Percentiles rank a stretch among this genome's conserved stretches.
Evolutionary conservation across 1,139 yeast species (phyloP).

Genomic region (Taphrina communis): DNA sequence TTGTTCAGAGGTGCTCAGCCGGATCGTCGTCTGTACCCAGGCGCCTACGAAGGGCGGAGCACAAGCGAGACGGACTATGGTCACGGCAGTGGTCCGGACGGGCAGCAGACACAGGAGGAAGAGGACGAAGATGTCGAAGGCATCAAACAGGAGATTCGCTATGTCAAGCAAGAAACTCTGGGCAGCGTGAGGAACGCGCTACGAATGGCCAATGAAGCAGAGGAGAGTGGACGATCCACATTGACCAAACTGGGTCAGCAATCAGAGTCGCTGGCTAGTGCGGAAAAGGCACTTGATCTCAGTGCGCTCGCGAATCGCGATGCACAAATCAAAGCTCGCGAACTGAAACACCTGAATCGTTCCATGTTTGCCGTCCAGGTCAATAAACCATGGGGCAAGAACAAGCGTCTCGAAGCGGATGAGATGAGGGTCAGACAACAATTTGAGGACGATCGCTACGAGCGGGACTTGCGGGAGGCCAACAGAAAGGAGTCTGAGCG

Average conservation of each 20-base stretch:
- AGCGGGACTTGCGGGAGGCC: constrained; percentile 52
- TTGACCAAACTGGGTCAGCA: constrained; percentile 92
- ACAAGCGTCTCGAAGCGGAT: constrained; percentile 64
- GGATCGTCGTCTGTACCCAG: constrained; percentile 13
- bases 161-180: constrained; percentile 84
- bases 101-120: constrained; percentile 55
- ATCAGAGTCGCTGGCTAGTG: constrained; percentile 74
- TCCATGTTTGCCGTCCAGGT: constrained; percentile 83
- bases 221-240: constrained; percentile 85
- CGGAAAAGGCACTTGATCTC: constrained; percentile 76
- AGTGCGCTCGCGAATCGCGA: constrained; percentile 82
- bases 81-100: constrained; percentile 1
- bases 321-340: constrained; percentile 83
- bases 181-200: constrained; percentile 85
- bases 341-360: constrained; percentile 78
- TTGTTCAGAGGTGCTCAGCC: constrained; percentile 37
- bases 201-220: constrained; percentile 89
- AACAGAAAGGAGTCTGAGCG: constrained; percentile 59
- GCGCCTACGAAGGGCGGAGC: constrained; percentile 1
- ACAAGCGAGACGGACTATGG: background rate
- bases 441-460: constrained; percentile 61
- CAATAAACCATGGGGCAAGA: constrained; percentile 53
- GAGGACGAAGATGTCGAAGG: constrained; percentile 88
- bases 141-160: constrained; percentile 80
- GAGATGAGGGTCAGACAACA: constrained; percentile 75